phyloP scores from a whole-genome alignment of 2,329 filamentous ascomycete species.

The Arthroderma uncinatum region DNA sequence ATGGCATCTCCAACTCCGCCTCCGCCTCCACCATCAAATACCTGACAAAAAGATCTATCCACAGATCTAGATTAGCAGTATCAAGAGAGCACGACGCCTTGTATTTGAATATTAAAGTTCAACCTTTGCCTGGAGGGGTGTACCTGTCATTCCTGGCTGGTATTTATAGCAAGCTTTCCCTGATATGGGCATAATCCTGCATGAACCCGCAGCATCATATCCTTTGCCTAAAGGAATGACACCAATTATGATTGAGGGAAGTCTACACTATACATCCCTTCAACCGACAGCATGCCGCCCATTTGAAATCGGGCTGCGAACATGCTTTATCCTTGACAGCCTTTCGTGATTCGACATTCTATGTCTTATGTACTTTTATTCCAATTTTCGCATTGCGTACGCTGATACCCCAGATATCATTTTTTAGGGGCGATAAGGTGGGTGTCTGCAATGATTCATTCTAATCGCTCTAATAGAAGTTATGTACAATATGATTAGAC shows the following conservation, averaged over 20 bases:
- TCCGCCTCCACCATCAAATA: slow-evolving; percentile 1
- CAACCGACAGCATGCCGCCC: not conserved
- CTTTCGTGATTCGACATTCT: too few relatives aligned
- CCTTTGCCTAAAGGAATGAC: not conserved
- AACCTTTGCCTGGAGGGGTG: not conserved
- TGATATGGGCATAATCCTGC: too few relatives aligned
- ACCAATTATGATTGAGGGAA: not conserved
- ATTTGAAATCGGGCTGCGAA: not conserved
- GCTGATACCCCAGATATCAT: not conserved
- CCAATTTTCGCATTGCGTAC: not conserved
- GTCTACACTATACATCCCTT: not conserved
- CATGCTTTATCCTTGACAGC: too few relatives aligned
- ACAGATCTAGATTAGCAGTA: not conserved
- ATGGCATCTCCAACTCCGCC: slow-evolving; percentile 16
- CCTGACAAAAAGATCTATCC: not conserved
- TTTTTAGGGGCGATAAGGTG: not conserved
- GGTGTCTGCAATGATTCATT: not conserved
- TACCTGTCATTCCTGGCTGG: too few relatives aligned
- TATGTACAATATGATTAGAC: slow-evolving; percentile 4
- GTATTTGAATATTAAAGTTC: not conserved
- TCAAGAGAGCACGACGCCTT: not conserved
- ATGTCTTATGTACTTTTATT: not conserved
- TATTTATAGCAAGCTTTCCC: too few relatives aligned
- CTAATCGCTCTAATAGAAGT: not conserved
- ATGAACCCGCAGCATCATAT: not conserved